Evolutionary conservation across 352 stramenopile species (phyloP).

Genomic region (Phytophthora capsici): DNA sequence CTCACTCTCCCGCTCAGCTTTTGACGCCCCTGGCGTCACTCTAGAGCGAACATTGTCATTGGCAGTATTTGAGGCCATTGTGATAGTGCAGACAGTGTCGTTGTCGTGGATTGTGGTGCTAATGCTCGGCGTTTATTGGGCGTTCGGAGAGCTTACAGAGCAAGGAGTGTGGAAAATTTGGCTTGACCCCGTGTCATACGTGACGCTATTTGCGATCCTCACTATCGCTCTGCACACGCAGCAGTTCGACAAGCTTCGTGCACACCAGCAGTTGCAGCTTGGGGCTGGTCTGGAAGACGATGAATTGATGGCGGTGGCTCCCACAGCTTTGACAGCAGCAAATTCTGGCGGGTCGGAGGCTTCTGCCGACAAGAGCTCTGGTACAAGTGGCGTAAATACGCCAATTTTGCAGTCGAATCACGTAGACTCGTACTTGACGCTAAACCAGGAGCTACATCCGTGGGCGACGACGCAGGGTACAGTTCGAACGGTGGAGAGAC

Average conservation of each 20-base stretch:
- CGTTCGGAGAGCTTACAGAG: conserved; percentile 52
- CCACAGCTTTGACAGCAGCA: conserved; percentile 19
- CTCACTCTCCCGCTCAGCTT: conserved; percentile 58
- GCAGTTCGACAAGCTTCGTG: conserved; percentile 69
- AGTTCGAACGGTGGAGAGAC: conserved; percentile 48
- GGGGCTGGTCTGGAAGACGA: conserved; percentile 61
- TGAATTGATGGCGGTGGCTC: conserved; percentile 37
- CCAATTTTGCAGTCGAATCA: conserved; percentile 50
- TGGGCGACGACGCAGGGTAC: conserved; percentile 38
- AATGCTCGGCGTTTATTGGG: conserved; percentile 51
- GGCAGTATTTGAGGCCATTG: conserved; percentile 67
- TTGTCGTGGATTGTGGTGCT: conserved; percentile 60
- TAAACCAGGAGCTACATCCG: conserved; percentile 49
- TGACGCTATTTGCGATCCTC: conserved; percentile 38
- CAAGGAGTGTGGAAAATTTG: conserved; percentile 40
- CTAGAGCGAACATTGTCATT: conserved; percentile 64
- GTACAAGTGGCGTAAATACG: conserved; percentile 29
- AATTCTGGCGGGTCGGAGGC: conserved; percentile 5
- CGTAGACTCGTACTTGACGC: conserved; percentile 45
- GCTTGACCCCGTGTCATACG: conserved; percentile 33
- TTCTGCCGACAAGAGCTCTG: conserved; percentile 4
- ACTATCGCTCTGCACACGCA: conserved; percentile 67
- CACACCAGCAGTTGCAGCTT: conserved; percentile 70
- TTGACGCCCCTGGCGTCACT: conserved; percentile 40
- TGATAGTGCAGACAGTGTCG: conserved; percentile 64